A percentile compares a stretch with the other conserved stretches of the same genome.
These are phyloP conservation scores for Yamadazyma sp. DNA, from an alignment of 1,139 yeast species.

Conservation along the genomic window DNA sequence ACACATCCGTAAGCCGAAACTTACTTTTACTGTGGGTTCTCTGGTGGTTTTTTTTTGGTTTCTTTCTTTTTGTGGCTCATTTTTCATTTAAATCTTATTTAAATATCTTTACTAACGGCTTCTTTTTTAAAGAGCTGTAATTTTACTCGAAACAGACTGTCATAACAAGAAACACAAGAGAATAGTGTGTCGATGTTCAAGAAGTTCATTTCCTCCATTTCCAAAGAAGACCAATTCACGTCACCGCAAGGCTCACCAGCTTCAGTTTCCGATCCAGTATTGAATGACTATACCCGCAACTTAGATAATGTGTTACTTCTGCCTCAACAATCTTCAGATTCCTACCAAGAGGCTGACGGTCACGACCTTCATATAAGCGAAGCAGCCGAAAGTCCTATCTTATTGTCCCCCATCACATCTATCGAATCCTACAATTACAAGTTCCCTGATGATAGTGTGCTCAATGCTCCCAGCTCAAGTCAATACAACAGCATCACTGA, in stretches of 20 bases:
- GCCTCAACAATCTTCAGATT: constrained; percentile 8
- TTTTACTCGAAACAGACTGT: no score
- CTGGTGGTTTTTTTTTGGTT: background rate
- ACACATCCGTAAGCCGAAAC: background rate
- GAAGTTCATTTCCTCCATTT: constrained; percentile 9
- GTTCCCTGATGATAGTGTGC: constrained; percentile 7
- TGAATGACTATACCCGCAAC: background rate
- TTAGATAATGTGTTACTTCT: constrained; percentile 11
- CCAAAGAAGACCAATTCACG: constrained; percentile 3
- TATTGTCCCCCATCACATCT: constrained; percentile 38
- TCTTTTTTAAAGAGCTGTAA: no score
- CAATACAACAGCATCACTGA: constrained; percentile 12
- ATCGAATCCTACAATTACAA: constrained; percentile 26
- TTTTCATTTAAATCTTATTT: background rate
- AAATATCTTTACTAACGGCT: no score
- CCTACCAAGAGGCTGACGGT: constrained; percentile 2
- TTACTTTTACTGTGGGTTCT: background rate
- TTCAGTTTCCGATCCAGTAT: no score
- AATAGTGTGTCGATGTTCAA: constrained; percentile 9
- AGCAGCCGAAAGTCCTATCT: constrained; percentile 21
- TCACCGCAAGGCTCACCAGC: no score
- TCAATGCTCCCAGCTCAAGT: background rate
- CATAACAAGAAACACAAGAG: background rate
- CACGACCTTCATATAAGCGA: constrained; percentile 1
- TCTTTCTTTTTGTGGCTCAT: background rate